phyloP scores from a whole-genome alignment of 2,329 filamentous ascomycete genomes.

The Sporothrix protearum region DNA sequence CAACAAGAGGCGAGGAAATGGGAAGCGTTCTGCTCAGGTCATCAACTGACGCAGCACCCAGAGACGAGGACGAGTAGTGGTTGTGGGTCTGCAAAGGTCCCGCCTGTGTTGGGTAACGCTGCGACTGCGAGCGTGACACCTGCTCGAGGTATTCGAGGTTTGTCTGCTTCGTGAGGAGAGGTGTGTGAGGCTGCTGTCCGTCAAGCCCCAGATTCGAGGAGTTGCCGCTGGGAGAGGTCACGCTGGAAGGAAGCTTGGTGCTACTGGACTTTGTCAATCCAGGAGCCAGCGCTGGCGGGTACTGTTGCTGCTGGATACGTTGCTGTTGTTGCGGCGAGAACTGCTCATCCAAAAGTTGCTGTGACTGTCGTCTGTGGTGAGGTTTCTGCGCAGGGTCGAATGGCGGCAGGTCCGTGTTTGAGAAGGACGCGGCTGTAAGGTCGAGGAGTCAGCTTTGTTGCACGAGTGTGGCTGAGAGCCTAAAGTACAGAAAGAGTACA shows the following conservation, averaged over 20 bases:
- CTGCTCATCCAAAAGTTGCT: constrained; percentile 15
- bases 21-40: constrained; percentile 38
- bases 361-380: background rate
- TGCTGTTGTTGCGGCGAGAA: constrained; percentile 30
- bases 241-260: constrained; percentile 30
- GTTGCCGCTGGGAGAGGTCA: background rate
- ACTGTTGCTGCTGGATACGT: constrained; percentile 33
- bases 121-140: constrained; percentile 51
- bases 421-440: constrained; percentile 24
- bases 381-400: constrained; percentile 24
- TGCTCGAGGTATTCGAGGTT: constrained; percentile 46
- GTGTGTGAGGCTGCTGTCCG: constrained; percentile 34
- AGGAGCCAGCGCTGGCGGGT: constrained; percentile 26
- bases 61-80: constrained; percentile 37
- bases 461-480: background rate
- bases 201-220: constrained; percentile 18
- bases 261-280: constrained; percentile 31
- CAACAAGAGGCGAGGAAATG: constrained; percentile 31
- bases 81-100: constrained; percentile 34
- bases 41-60: constrained; percentile 40
- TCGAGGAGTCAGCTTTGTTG: constrained; percentile 17
- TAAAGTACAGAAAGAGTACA: background rate
- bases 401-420: constrained; percentile 21
- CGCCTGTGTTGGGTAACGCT: constrained; percentile 42
- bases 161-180: constrained; percentile 25